Evolutionary conservation across 768 basidiomycete species (phyloP).

Genomic region (Naganishia friedmannii): DNA sequence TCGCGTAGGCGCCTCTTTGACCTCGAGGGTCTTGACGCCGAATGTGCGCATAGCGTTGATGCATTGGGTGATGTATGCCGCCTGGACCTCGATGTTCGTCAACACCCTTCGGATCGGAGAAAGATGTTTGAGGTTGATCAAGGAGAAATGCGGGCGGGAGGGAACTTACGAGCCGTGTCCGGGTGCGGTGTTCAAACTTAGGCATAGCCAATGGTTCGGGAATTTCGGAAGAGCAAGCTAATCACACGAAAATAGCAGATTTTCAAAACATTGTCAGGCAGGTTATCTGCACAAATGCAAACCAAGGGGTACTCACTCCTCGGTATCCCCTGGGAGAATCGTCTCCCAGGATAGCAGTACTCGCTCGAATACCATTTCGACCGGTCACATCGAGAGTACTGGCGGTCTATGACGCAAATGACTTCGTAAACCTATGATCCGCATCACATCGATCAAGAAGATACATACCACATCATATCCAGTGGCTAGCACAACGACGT

Average conservation of each 20-base stretch:
- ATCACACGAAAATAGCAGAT: not conserved
- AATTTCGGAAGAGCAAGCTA: conserved; percentile 32
- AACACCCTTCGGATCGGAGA: conserved; percentile 25
- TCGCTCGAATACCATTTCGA: conserved; percentile 21
- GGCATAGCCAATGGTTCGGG: conserved; percentile 31
- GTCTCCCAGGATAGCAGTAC: conserved; percentile 10
- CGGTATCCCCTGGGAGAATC: conserved; percentile 28
- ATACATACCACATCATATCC: conserved; percentile 36
- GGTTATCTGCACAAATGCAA: not conserved
- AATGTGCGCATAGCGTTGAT: conserved; percentile 26
- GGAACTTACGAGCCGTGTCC: conserved; percentile 30
- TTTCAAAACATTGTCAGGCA: not conserved
- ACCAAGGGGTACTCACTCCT: conserved; percentile 23
- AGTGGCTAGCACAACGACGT: conserved; percentile 36
- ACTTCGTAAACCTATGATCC: not conserved
- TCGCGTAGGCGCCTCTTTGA: conserved; percentile 33
- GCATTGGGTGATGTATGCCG: conserved; percentile 34
- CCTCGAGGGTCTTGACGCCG: conserved; percentile 30
- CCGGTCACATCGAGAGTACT: conserved; percentile 30
- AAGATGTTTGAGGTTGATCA: not conserved
- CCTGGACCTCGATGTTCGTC: conserved; percentile 34
- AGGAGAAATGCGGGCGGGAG: not conserved
- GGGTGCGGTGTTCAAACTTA: conserved; percentile 35
- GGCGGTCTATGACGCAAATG: conserved; percentile 14
- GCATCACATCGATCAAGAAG: not conserved